Evolutionary conservation across 2,329 filamentous ascomycete species (phyloP).

Genomic region (Botrytis fabae): DNA sequence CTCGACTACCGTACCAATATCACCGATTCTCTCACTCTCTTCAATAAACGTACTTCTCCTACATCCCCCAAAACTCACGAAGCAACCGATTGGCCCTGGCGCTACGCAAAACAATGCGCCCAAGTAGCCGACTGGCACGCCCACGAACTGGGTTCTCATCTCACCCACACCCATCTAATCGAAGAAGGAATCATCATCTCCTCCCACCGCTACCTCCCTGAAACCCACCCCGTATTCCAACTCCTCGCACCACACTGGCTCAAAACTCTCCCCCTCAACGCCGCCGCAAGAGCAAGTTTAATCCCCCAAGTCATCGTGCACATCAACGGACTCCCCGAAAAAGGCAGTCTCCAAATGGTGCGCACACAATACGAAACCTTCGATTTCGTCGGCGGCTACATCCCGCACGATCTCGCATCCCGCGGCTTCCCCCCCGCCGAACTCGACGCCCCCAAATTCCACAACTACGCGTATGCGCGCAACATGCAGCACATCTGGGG

Average conservation of each 20-base stretch:
- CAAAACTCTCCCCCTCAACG: slow-evolving; percentile 52
- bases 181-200: slow-evolving; percentile 52
- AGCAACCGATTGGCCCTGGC: slow-evolving; percentile 51
- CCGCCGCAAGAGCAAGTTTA: slow-evolving; percentile 47
- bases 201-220: slow-evolving; percentile 46
- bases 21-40: slow-evolving; percentile 49
- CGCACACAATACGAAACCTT: slow-evolving; percentile 13
- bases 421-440: slow-evolving; percentile 1
- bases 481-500: slow-evolving; percentile 20
- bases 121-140: slow-evolving; percentile 51
- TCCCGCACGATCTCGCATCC: slow-evolving; percentile 1
- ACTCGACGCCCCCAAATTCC: background rate
- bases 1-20: slow-evolving; percentile 49
- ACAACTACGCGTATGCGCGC: slow-evolving; percentile 18
- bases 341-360: background rate
- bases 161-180: slow-evolving; percentile 48
- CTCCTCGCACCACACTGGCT: slow-evolving; percentile 51
- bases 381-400: slow-evolving; percentile 6
- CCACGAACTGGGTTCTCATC: slow-evolving; percentile 50
- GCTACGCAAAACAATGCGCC: slow-evolving; percentile 53
- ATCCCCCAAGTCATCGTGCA: slow-evolving; percentile 48
- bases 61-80: slow-evolving; percentile 40
- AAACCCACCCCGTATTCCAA: slow-evolving; percentile 47
- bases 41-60: slow-evolving; percentile 47
- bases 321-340: slow-evolving; percentile 32